phyloP scores from a whole-genome alignment of 1,284 basidiomycete species.

The Trichosporon asahii region DNA sequence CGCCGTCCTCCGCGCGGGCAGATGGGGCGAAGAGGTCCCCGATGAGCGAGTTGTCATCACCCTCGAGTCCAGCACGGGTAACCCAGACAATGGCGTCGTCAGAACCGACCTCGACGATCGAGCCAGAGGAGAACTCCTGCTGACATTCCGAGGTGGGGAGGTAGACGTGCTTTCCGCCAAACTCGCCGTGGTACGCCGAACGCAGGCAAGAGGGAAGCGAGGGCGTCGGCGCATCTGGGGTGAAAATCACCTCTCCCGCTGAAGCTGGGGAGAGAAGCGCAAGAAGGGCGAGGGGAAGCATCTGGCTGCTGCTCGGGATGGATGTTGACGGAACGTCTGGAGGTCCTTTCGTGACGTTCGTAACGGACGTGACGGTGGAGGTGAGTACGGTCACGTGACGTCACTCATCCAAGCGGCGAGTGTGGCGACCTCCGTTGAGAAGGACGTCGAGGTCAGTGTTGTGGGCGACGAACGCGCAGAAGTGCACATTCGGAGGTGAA shows the following conservation, averaged over 20 bases:
- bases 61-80: neutral
- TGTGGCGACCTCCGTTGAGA: neutral
- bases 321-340: neutral
- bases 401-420: neutral
- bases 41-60: neutral
- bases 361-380: neutral
- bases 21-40: neutral
- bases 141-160: constrained; percentile 26
- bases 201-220: constrained; percentile 24
- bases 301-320: neutral
- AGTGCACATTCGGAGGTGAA: too few relatives aligned
- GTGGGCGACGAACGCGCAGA: neutral
- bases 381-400: neutral
- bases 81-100: constrained; percentile 19
- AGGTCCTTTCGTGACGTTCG: neutral
- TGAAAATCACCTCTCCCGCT: constrained; percentile 3
- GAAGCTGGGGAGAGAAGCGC: constrained; percentile 2
- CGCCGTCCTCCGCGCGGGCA: neutral
- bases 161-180: constrained; percentile 29
- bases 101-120: constrained; percentile 21
- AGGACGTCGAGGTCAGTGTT: too few relatives aligned
- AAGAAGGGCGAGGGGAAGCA: constrained; percentile 12
- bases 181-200: constrained; percentile 32
- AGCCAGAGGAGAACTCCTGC: constrained; percentile 19
- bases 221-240: constrained; percentile 9